A percentile compares a stretch with the other conserved stretches of the same genome.
phyloP scores from a whole-genome alignment of 768 basidiomycete genomes.

The Chalciporus pseudorubinellus region DNA sequence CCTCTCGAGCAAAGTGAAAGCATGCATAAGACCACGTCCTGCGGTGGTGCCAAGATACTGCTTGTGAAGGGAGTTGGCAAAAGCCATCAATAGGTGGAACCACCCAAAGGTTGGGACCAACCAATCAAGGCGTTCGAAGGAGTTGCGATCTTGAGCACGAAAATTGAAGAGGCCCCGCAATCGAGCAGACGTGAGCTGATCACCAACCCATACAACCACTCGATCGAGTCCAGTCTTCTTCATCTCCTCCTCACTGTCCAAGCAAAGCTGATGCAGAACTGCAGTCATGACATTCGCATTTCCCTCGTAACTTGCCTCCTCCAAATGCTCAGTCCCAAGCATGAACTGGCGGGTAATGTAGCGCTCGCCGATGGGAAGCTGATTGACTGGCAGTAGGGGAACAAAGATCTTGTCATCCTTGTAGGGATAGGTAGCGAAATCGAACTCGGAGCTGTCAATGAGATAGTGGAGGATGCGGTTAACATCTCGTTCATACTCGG shows the following conservation, averaged over 20 bases:
- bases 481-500: background rate
- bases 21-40: constrained; percentile 18
- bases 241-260: constrained; percentile 17
- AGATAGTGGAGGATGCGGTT: constrained; percentile 29
- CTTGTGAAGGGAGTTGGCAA: constrained; percentile 39
- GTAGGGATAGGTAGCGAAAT: constrained; percentile 25
- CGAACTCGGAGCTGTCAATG: constrained; percentile 28
- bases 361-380: constrained; percentile 28
- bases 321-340: constrained; percentile 34
- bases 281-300: constrained; percentile 31
- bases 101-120: constrained; percentile 36
- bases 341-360: constrained; percentile 34
- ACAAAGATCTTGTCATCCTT: constrained; percentile 15
- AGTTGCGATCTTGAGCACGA: constrained; percentile 37
- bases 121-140: constrained; percentile 39
- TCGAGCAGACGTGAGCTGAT: constrained; percentile 39
- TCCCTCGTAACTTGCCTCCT: constrained; percentile 42
- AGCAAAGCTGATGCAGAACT: constrained; percentile 31
- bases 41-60: constrained; percentile 36
- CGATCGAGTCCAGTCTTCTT: constrained; percentile 17
- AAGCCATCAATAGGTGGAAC: constrained; percentile 42
- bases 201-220: constrained; percentile 35
- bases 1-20: constrained; percentile 19
- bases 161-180: constrained; percentile 35
- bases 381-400: constrained; percentile 19